These are phyloP conservation scores for Talaromyces islandicus DNA, from an alignment of 2,329 filamentous ascomycete genomes.

Conservation along the genomic window DNA sequence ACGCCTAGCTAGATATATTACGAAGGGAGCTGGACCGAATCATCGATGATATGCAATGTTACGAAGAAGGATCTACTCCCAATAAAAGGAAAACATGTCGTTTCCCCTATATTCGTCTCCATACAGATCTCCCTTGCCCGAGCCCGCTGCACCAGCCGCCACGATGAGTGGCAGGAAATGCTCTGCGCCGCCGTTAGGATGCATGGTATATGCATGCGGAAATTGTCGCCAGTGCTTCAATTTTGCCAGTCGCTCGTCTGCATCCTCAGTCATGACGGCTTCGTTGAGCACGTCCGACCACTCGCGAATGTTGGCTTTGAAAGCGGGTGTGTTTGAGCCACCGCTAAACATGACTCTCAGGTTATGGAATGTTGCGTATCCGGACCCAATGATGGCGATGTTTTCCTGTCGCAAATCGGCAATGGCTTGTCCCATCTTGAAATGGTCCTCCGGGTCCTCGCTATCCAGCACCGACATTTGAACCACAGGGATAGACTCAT, in stretches of 20 bases:
- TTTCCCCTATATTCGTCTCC: slow-evolving; percentile 5
- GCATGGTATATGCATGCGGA: slow-evolving; percentile 8
- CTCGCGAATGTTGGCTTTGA: slow-evolving; percentile 2
- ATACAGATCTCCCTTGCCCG: slow-evolving; percentile 5
- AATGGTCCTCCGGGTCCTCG: slow-evolving; percentile 8
- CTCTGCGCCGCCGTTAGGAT: slow-evolving; percentile 8
- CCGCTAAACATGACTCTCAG: slow-evolving; percentile 6
- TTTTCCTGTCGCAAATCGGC: slow-evolving; percentile 10
- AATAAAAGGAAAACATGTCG: slow-evolving; percentile 10
- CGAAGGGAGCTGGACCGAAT: not conserved
- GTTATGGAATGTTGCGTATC: slow-evolving; percentile 10
- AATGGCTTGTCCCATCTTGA: slow-evolving; percentile 8
- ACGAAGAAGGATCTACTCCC: slow-evolving; percentile 1
- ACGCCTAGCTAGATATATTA: not conserved
- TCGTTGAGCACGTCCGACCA: slow-evolving; percentile 8
- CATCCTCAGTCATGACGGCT: slow-evolving; percentile 6
- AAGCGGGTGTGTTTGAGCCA: not conserved
- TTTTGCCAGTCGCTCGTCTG: slow-evolving; percentile 4
- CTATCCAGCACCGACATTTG: slow-evolving; percentile 11
- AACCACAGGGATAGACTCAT: slow-evolving; percentile 8
- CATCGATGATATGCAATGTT: not conserved
- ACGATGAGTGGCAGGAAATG: slow-evolving; percentile 12
- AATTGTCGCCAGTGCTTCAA: slow-evolving; percentile 9
- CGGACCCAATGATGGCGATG: slow-evolving; percentile 9
- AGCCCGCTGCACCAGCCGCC: slow-evolving; percentile 4